phyloP scores from a whole-genome alignment of 208 protist genomes.

The Leptomonas pyrrhocoris region DNA sequence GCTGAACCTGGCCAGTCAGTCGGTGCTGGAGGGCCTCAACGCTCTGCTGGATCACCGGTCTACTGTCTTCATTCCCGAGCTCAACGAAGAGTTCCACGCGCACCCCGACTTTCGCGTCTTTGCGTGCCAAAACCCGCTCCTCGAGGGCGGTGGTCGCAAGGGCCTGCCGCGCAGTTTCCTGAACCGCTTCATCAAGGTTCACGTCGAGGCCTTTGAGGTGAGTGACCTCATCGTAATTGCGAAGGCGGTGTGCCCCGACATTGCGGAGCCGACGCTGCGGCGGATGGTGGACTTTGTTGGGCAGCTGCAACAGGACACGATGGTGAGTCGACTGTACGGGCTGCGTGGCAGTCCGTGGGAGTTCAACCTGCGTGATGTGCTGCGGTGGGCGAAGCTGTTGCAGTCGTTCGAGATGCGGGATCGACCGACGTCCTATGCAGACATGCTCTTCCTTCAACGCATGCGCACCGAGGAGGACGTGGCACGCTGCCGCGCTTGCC shows the following conservation, averaged over 20 bases:
- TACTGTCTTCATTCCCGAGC: slow-evolving; percentile 93
- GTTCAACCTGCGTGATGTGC: slow-evolving; percentile 99
- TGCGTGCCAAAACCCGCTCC: slow-evolving; percentile 98
- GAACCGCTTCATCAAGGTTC: slow-evolving; percentile 99
- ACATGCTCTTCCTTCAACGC: slow-evolving; percentile 88
- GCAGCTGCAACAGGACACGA: slow-evolving; percentile 89
- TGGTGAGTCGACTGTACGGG: slow-evolving; percentile 85
- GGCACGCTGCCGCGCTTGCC: slow-evolving; percentile 39
- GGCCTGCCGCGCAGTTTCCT: slow-evolving; percentile 99
- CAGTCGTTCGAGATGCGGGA: slow-evolving; percentile 48
- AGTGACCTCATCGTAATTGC: slow-evolving; percentile 91
- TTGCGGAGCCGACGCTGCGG: slow-evolving; percentile 69
- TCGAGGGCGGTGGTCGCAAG: slow-evolving; percentile 99
- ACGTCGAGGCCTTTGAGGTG: slow-evolving; percentile 89
- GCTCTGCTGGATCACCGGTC: slow-evolving; percentile 99
- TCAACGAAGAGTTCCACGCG: slow-evolving; percentile 87
- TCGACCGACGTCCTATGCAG: slow-evolving; percentile 61
- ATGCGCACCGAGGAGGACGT: slow-evolving; percentile 85
- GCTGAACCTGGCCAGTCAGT: slow-evolving; percentile 99
- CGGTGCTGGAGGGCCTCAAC: slow-evolving; percentile 99
- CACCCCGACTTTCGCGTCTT: slow-evolving; percentile 97
- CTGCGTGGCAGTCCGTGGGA: slow-evolving; percentile 97
- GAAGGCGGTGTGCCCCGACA: slow-evolving; percentile 72
- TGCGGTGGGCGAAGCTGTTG: slow-evolving; percentile 97
- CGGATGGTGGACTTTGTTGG: slow-evolving; percentile 96